These are phyloP conservation scores for Ophiosphaerella herpotricha DNA, from an alignment of 2,329 filamentous ascomycete species.

Conservation along the genomic window DNA sequence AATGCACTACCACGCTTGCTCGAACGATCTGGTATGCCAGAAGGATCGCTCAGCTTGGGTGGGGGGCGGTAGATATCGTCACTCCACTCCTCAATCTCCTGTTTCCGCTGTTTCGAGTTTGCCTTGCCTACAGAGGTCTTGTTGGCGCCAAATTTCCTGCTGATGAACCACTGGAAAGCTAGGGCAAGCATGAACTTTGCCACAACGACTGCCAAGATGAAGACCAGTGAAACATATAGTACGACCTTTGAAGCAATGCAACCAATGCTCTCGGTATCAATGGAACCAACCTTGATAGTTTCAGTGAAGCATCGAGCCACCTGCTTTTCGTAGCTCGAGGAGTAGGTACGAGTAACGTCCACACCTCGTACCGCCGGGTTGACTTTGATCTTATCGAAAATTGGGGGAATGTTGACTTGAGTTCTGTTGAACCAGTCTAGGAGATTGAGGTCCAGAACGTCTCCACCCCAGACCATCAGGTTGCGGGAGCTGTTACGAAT, in stretches of 20 bases:
- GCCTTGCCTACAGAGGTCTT: constrained; percentile 80
- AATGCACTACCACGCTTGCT: constrained; percentile 84
- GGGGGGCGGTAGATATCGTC: constrained; percentile 96
- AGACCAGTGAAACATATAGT: constrained; percentile 86
- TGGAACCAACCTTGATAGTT: constrained; percentile 92
- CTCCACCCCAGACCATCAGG: constrained; percentile 90
- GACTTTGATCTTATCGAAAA: constrained; percentile 79
- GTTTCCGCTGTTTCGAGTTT: constrained; percentile 80
- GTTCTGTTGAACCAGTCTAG: constrained; percentile 86
- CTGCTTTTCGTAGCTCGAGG: constrained; percentile 76
- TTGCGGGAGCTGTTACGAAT: constrained; percentile 88
- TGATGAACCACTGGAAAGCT: constrained; percentile 95
- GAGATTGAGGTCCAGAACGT: constrained; percentile 87
- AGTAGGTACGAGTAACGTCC: constrained; percentile 88
- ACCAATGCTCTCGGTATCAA: constrained; percentile 94
- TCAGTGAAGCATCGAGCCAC: constrained; percentile 87
- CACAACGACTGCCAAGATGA: constrained; percentile 87
- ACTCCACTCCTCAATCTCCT: constrained; percentile 96
- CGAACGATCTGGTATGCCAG: constrained; percentile 66
- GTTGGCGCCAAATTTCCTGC: constrained; percentile 78
- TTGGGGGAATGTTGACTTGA: constrained; percentile 74
- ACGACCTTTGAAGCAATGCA: constrained; percentile 98
- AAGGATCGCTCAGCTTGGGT: constrained; percentile 76
- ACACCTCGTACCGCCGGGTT: constrained; percentile 75
- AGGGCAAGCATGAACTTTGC: constrained; percentile 88